Evolutionary conservation across 768 basidiomycete genomes (phyloP).

Genomic region (Trametes maxima): DNA sequence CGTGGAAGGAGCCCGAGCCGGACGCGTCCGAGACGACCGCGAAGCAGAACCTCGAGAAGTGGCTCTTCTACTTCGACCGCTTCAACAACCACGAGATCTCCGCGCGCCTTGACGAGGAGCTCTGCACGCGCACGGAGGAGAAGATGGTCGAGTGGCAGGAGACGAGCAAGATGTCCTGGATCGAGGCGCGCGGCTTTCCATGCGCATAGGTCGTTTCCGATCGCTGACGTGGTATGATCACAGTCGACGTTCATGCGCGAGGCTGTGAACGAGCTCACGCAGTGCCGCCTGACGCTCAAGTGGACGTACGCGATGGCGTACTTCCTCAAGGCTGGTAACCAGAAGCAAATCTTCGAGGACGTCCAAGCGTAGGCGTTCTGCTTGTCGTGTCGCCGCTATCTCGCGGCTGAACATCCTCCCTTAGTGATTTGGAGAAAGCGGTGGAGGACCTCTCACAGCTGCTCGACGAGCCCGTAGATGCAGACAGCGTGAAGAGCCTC

Average conservation of each 20-base stretch:
- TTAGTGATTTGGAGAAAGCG: conserved; percentile 88
- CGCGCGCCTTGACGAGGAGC: conserved; percentile 87
- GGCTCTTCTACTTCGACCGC: conserved; percentile 84
- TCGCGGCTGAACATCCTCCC: background rate
- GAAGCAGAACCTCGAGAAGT: conserved; percentile 32
- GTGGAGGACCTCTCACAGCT: conserved; percentile 94
- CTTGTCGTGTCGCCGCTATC: background rate
- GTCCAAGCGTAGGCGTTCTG: conserved; percentile 75
- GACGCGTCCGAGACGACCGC: conserved; percentile 41
- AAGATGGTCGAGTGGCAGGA: conserved; percentile 99
- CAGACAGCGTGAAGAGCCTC: conserved; percentile 76
- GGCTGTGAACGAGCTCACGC: conserved; percentile 88
- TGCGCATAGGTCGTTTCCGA: too few relatives aligned
- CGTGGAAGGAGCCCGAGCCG: conserved; percentile 81
- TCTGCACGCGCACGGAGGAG: conserved; percentile 94
- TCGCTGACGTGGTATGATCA: too few relatives aligned
- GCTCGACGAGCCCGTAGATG: conserved; percentile 84
- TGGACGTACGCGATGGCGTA: conserved; percentile 99
- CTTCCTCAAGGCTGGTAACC: conserved; percentile 85
- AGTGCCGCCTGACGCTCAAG: conserved; percentile 91
- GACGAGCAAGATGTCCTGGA: conserved; percentile 91
- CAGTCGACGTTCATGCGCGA: conserved; percentile 86
- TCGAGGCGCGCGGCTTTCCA: conserved; percentile 64
- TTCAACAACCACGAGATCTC: conserved; percentile 99
- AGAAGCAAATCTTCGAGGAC: conserved; percentile 95